Conservation (phyloP, 768 basidiomycete species). For the Rhizopogon roseolus region DNA sequence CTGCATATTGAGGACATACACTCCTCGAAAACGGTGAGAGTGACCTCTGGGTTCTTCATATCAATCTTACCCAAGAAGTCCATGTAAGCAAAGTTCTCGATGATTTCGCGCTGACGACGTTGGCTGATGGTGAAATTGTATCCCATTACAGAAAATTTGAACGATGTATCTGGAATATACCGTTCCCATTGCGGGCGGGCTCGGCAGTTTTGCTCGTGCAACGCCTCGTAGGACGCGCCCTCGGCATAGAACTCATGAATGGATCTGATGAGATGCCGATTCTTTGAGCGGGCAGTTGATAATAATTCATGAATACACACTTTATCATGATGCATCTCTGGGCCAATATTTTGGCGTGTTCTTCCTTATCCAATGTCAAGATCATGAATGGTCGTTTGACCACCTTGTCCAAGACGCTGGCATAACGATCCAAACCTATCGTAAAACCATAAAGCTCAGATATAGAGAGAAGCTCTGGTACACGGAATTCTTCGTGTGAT, state of each 20-base stretch:
- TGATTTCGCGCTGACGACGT: conserved; percentile 55
- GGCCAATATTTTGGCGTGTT: conserved; percentile 70
- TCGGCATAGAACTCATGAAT: conserved; percentile 76
- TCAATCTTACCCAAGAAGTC: conserved; percentile 75
- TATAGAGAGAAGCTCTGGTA: conserved; percentile 78
- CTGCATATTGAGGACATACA: conserved; percentile 44
- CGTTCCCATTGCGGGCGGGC: conserved; percentile 48
- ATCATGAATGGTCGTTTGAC: conserved; percentile 68
- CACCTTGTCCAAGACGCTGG: conserved; percentile 40
- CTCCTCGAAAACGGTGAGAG: conserved; percentile 78
- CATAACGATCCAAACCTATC: conserved; percentile 39
- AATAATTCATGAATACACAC: conserved; percentile 35
- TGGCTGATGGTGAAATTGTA: conserved; percentile 75
- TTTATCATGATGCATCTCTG: conserved; percentile 79
- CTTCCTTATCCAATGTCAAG: conserved; percentile 61
- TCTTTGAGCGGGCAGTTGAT: background rate
- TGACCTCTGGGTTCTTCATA: conserved; percentile 73
- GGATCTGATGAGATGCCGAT: conserved; percentile 39
- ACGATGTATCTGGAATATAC: conserved; percentile 64
- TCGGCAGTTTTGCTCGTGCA: conserved; percentile 53
- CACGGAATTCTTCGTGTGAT: conserved; percentile 73
- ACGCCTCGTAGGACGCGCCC: conserved; percentile 60
- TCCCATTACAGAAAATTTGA: conserved; percentile 73
- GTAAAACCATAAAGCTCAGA: conserved; percentile 69
- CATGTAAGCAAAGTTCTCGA: conserved; percentile 86